A percentile compares a stretch with the other conserved stretches of the same genome.
phyloP scores from a whole-genome alignment of 2,329 filamentous ascomycete genomes.

The Zymoseptoria ardabiliae region DNA sequence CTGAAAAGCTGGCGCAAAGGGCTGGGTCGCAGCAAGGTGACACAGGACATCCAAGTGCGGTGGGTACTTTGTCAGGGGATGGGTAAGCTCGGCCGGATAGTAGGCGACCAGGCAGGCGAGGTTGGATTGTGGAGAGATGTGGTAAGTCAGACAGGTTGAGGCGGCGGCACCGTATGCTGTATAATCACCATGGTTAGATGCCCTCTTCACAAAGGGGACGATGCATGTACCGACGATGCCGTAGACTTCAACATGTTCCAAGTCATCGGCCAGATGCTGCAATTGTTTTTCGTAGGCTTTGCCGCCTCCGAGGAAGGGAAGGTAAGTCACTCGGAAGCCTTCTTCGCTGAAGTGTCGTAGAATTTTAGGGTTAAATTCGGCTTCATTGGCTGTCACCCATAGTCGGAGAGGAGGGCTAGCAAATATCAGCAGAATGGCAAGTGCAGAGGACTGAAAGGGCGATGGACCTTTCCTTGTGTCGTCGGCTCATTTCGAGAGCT shows the following conservation, averaged over 20 bases:
- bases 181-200: conserved; percentile 6
- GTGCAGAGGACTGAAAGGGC: too few relatives aligned
- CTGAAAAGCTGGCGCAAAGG: conserved; percentile 32
- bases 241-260: conserved; percentile 29
- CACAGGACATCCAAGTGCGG: conserved; percentile 32
- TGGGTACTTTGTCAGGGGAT: conserved; percentile 33
- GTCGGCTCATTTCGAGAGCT: too few relatives aligned
- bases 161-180: conserved; percentile 38
- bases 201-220: not conserved
- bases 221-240: conserved; percentile 20
- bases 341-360: conserved; percentile 36
- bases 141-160: conserved; percentile 32
- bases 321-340: conserved; percentile 36
- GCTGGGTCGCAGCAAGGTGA: conserved; percentile 35
- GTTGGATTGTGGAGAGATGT: conserved; percentile 35
- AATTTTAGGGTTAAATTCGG: conserved; percentile 32
- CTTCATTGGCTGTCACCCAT: conserved; percentile 15
- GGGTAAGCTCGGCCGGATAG: conserved; percentile 35
- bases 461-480: too few relatives aligned
- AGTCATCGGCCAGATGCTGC: conserved; percentile 32
- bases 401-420: conserved; percentile 27
- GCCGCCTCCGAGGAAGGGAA: conserved; percentile 25
- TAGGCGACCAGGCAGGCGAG: conserved; percentile 36
- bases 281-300: conserved; percentile 30
- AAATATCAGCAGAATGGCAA: too few relatives aligned